Conservation (phyloP, 2,329 filamentous ascomycete species). For the Diaporthe citrichinensis region DNA sequence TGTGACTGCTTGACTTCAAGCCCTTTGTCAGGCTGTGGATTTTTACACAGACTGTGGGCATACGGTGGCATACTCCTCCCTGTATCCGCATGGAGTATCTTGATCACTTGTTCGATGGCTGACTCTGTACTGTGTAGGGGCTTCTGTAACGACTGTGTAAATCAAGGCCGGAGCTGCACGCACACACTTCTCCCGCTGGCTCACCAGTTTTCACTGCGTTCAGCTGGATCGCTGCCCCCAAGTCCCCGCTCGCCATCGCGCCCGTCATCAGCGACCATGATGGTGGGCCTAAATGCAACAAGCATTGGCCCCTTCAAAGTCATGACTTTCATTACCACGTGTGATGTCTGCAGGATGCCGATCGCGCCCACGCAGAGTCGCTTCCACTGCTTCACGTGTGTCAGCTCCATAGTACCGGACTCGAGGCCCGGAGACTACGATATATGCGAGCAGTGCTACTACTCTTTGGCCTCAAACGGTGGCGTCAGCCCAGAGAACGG, state of each 20-base stretch:
- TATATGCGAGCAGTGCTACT: conserved; percentile 85
- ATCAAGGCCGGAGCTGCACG: conserved; percentile 83
- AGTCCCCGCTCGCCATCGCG: conserved; percentile 58
- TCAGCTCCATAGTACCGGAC: conserved; percentile 62
- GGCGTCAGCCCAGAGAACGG: conserved; percentile 84
- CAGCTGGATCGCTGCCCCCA: conserved; percentile 54
- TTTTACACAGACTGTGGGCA: too few species aligned
- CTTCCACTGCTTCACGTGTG: conserved; percentile 86
- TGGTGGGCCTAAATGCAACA: conserved; percentile 61
- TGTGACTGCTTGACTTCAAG: too few species aligned
- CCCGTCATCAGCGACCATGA: conserved; percentile 62
- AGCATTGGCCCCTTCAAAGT: conserved; percentile 73
- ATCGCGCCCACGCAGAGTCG: conserved; percentile 79
- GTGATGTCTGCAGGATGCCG: conserved; percentile 81
- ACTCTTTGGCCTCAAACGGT: conserved; percentile 71
- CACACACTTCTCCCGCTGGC: conserved; percentile 85
- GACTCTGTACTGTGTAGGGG: conserved; percentile 57
- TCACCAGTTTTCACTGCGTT: conserved; percentile 61
- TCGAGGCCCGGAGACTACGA: conserved; percentile 83
- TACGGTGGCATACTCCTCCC: too few species aligned
- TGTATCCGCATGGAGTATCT: too few species aligned
- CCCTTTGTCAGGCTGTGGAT: too few species aligned
- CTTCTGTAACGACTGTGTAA: conserved; percentile 90
- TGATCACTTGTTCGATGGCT: too few species aligned
- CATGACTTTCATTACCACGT: conserved; percentile 80